Evolutionary conservation across 768 basidiomycete species (phyloP).

Genomic region (Phaeolepiota aurea): DNA sequence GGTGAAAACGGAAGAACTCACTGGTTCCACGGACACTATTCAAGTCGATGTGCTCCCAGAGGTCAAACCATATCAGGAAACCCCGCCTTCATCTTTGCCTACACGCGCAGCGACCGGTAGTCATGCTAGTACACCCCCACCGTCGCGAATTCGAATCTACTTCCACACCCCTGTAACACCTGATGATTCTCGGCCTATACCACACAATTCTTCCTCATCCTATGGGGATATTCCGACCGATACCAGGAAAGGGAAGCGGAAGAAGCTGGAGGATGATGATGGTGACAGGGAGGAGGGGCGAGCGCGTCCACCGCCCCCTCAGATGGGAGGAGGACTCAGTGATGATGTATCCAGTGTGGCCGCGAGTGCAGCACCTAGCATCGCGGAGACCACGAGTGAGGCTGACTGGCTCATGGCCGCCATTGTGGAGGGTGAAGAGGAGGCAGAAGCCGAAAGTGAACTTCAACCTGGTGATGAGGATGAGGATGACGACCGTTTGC

Average conservation of each 20-base stretch:
- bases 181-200: conserved; percentile 73
- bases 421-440: conserved; percentile 65
- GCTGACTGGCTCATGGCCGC: conserved; percentile 88
- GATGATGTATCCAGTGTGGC: conserved; percentile 53
- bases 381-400: conserved; percentile 69
- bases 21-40: no score
- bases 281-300: conserved; percentile 70
- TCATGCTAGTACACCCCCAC: conserved; percentile 38
- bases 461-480: conserved; percentile 34
- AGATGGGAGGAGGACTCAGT: conserved; percentile 30
- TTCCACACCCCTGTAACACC: conserved; percentile 85
- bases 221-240: conserved; percentile 43
- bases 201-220: conserved; percentile 46
- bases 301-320: conserved; percentile 58
- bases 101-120: conserved; percentile 16
- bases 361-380: conserved; percentile 54
- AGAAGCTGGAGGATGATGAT: conserved; percentile 87
- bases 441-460: conserved; percentile 34
- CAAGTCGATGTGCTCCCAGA: no score
- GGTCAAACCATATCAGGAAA: no score
- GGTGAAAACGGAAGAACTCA: no score
- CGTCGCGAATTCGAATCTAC: conserved; percentile 84
- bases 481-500: conserved; percentile 36
- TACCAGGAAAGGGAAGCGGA: conserved; percentile 74
- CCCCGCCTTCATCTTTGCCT: conserved; percentile 16